A percentile compares a stretch with the other conserved stretches of the same genome.
These are phyloP conservation scores for Lipomyces chichibuensis DNA, from an alignment of 805 yeast species.

Conservation along the genomic window DNA sequence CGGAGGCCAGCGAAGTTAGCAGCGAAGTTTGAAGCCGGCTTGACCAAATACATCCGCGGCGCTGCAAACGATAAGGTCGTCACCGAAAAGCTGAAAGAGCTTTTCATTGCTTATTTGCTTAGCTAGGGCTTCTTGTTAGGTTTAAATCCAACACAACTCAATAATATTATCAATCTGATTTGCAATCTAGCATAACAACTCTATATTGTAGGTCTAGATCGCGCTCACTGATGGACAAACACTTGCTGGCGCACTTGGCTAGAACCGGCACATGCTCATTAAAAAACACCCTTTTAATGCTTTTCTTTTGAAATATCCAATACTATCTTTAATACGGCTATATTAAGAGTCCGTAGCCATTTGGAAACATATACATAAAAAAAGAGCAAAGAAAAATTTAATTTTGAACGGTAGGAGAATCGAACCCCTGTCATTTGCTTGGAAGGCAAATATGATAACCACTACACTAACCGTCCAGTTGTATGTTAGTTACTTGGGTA, in stretches of 20 bases:
- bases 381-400: no score
- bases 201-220: no score
- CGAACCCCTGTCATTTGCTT: conserved; percentile 91
- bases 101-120: not conserved
- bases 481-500: no score
- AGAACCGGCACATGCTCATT: no score
- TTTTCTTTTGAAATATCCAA: no score
- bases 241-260: no score
- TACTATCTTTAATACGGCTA: no score
- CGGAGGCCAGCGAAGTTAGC: conserved; percentile 7
- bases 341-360: no score
- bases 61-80: not conserved
- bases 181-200: not conserved
- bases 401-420: conserved; percentile 79
- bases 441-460: conserved; percentile 90
- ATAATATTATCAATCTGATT: not conserved
- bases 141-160: not conserved
- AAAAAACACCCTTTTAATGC: no score
- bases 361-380: not conserved
- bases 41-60: not conserved
- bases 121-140: not conserved
- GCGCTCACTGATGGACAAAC: no score
- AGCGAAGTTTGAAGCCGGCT: not conserved
- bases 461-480: conserved; percentile 78
- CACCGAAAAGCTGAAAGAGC: not conserved